Evolutionary conservation across 805 yeast genomes (phyloP), one percentile per base, ranked within the genome.

Genomic region (Zygoascus flipseniorum): DNA sequence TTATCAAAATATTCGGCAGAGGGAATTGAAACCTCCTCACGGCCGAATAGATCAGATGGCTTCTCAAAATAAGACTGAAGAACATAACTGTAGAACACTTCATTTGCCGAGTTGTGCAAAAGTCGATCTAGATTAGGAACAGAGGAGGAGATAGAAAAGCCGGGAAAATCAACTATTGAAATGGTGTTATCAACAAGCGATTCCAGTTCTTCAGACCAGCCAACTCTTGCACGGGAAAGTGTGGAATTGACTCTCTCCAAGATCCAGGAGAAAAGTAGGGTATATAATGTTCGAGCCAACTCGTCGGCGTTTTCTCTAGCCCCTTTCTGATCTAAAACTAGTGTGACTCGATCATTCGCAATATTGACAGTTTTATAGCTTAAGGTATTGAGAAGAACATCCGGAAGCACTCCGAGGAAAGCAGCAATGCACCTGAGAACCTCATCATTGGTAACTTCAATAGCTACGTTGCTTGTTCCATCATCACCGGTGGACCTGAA

Each of bases 1-100:
- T 79, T 80, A 63, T 81, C 82, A 54, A 76, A 73, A 66, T 77
- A 80, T 65, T 78, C 83, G 47, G 75, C 76, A 23, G 72, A 72
- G n/a, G 81, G 81, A 31, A 80, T 71, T 41, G 71, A 72, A 57
- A 76, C 66, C 16, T 69, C 76, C 53, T 72, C 76, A 44, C 69
- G 55, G 41, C 68, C 72, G 44, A 72, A 66, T 45, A 65, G 59
- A 31, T 72, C 72, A 28, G 66, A 61, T 26, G 72, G 69, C 32
- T 65, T 60, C n/a, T 69, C 71, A 58, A 68, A 72, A 55, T 68
- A 72, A 8, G 66, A 65, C 43, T 61, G 62, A 48, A 70, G 65
- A 57, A 72, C 56, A 58, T 65, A 72, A 56, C 70, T 68, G 59
- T 70, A 71, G 28, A 73, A 60, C 53, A 66, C 61, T 55, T 72